Conservation (phyloP, 2,329 filamentous ascomycete species). For the Fusarium odoratissimum region DNA sequence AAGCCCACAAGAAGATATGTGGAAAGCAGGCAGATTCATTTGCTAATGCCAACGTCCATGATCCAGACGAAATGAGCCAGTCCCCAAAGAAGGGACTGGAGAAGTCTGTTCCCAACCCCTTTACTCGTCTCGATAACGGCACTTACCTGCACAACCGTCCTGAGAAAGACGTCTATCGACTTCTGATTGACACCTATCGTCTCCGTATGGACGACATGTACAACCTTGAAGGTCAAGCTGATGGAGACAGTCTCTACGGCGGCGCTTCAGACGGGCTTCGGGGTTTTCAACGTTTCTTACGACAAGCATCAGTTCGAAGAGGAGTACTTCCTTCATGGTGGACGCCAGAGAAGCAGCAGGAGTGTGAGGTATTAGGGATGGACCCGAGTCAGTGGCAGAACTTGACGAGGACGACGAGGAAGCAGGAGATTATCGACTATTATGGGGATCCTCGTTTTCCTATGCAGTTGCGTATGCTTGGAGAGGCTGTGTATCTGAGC, state of each 20-base stretch:
- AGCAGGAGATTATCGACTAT: conserved; percentile 53
- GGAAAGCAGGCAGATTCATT: conserved; percentile 34
- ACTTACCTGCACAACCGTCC: conserved; percentile 59
- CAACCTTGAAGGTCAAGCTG: conserved; percentile 42
- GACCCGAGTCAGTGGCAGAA: conserved; percentile 43
- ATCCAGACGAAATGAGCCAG: background rate
- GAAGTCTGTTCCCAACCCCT: conserved; percentile 49
- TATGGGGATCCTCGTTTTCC: conserved; percentile 58
- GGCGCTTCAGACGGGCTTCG: conserved; percentile 34
- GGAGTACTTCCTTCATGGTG: conserved; percentile 60
- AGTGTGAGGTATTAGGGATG: conserved; percentile 53
- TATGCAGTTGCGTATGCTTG: conserved; percentile 63
- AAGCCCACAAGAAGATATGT: conserved; percentile 60
- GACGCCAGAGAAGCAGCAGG: conserved; percentile 51
- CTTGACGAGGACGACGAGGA: conserved; percentile 40
- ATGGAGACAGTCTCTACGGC: conserved; percentile 47
- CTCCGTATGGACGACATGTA: conserved; percentile 56
- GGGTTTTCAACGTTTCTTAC: conserved; percentile 54
- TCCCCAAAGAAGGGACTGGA: conserved; percentile 48
- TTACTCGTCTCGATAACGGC: conserved; percentile 53
- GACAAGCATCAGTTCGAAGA: conserved; percentile 23
- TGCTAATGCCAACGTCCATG: background rate
- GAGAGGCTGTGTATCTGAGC: conserved; percentile 53
- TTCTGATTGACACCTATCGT: conserved; percentile 62
- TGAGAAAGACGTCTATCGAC: conserved; percentile 56